phyloP scores from a whole-genome alignment of 1,284 basidiomycete species.

The Exobasidium cylindrosporum region DNA sequence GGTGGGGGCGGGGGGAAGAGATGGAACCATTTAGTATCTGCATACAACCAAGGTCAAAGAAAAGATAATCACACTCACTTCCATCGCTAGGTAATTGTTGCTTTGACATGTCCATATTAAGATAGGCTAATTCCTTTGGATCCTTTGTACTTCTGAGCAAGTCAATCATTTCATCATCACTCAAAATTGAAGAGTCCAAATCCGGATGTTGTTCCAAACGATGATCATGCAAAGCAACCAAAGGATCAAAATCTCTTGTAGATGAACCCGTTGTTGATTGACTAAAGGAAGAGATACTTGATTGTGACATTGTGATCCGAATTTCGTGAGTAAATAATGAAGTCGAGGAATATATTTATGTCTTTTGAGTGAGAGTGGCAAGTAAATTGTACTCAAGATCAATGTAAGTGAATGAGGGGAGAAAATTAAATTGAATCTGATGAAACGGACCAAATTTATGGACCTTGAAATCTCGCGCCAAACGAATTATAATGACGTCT shows the following conservation, averaged over 20 bases:
- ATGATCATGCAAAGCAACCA: constrained; percentile 6
- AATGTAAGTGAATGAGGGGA: too few species aligned
- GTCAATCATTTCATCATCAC: constrained; percentile 8
- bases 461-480: too few species aligned
- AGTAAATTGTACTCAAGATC: too few species aligned
- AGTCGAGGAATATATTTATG: too few species aligned
- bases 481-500: too few species aligned
- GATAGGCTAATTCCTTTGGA: constrained; percentile 10
- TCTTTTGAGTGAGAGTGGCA: too few species aligned
- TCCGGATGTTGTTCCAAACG: background rate
- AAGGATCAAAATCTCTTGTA: constrained; percentile 1
- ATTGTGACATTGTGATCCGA: background rate
- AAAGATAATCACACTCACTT: constrained; percentile 11
- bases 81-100: background rate
- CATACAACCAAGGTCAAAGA: too few species aligned
- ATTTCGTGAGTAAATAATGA: too few species aligned
- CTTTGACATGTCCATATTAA: constrained; percentile 5
- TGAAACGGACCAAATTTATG: too few species aligned
- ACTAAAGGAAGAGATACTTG: background rate
- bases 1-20: background rate
- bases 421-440: too few species aligned
- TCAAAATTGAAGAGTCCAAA: constrained; percentile 6
- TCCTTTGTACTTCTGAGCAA: constrained; percentile 10
- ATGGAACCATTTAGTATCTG: background rate
- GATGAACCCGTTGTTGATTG: background rate